Conservation (phyloP, 2,329 filamentous ascomycete genomes). For the Fusarium nematophilum region DNA sequence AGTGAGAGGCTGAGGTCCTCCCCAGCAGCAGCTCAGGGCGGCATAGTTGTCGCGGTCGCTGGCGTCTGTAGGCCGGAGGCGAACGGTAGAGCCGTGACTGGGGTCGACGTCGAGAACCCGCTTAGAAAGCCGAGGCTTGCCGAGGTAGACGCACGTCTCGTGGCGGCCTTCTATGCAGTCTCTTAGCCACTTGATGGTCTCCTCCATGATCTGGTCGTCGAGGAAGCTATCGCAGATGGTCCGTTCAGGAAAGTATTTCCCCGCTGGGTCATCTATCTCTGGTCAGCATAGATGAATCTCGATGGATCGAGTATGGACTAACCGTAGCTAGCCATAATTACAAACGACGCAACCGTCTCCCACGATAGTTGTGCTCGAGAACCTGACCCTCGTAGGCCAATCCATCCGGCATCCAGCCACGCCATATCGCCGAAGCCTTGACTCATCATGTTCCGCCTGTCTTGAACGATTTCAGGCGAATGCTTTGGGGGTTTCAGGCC, state of each 20-base stretch:
- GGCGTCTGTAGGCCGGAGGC: background rate
- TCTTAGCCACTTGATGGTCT: background rate
- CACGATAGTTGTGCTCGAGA: no score
- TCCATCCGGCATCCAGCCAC: background rate
- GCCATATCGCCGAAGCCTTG: background rate
- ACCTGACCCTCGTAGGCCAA: no score
- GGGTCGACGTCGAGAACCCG: background rate
- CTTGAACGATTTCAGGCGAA: no score
- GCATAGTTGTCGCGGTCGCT: background rate
- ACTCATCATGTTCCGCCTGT: no score
- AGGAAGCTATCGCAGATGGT: constrained; percentile 1
- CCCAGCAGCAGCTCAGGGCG: constrained; percentile 1
- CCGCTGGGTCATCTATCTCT: constrained; percentile 1
- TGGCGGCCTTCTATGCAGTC: constrained; percentile 6
- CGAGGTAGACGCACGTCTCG: background rate
- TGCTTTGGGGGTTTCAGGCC: no score
- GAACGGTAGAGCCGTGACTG: no score
- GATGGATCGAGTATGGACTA: background rate
- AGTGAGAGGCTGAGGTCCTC: background rate
- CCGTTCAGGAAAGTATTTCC: background rate
- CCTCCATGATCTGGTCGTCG: background rate
- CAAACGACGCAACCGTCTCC: no score
- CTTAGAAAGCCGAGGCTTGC: background rate
- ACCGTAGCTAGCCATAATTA: background rate
- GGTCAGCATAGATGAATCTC: background rate